Evolutionary conservation across 257 asterid species (phyloP).

Genomic region (Echites panduratus): DNA sequence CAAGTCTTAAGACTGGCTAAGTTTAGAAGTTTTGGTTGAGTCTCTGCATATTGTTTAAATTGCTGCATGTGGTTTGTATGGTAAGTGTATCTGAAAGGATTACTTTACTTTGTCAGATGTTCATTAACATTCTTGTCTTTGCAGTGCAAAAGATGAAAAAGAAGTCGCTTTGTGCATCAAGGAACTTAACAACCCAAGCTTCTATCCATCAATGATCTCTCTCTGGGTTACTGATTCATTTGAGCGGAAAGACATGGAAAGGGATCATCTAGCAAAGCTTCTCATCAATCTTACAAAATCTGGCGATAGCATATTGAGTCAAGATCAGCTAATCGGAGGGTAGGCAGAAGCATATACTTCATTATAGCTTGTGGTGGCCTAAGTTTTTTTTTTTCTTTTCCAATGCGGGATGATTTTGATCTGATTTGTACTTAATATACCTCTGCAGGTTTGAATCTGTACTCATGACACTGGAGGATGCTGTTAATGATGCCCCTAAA

Average conservation of each 20-base stretch:
- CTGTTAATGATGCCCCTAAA: slow-evolving; percentile 48
- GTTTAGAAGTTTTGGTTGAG: not conserved
- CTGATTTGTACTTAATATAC: slow-evolving; percentile 7
- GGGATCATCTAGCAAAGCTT: slow-evolving; percentile 66
- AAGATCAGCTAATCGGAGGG: slow-evolving; percentile 76
- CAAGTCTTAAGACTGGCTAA: not conserved
- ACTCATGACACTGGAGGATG: slow-evolving; percentile 36
- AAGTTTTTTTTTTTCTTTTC: not conserved
- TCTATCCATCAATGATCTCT: slow-evolving; percentile 77
- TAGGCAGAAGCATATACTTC: slow-evolving; percentile 21
- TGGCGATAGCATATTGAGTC: slow-evolving; percentile 41
- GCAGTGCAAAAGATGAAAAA: slow-evolving; percentile 76
- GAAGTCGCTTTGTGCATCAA: slow-evolving; percentile 79
- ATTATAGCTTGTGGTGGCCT: not conserved
- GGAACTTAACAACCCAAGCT: slow-evolving; percentile 68
- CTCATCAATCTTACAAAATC: slow-evolving; percentile 56
- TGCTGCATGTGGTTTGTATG: not conserved
- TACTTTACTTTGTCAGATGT: not conserved
- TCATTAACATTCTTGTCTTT: slow-evolving; percentile 7
- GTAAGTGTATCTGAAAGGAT: not conserved
- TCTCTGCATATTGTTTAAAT: not conserved
- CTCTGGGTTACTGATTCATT: slow-evolving; percentile 83
- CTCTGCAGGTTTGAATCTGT: slow-evolving; percentile 37
- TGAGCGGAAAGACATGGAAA: slow-evolving; percentile 80
- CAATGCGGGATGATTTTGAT: not conserved